Evolutionary conservation across 2,329 filamentous ascomycete species (phyloP), one percentile per base, ranked within the genome.

Genomic region (Neofusicoccum cordaticola): DNA sequence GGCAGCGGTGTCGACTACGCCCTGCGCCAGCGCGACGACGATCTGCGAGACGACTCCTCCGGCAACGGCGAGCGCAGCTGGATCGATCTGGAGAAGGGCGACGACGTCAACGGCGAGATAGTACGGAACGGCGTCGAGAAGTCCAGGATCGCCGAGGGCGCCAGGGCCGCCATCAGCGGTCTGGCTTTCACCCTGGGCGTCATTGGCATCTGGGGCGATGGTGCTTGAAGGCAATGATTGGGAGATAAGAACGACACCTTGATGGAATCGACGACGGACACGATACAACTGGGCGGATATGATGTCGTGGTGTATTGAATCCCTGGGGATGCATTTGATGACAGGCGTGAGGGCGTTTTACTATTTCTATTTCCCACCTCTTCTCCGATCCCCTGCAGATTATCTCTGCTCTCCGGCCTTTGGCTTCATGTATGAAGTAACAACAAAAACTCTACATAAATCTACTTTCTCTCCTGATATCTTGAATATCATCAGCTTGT

Each of bases 201-300:
- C 15, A 74, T 83, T 41, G 81, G 81, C 0, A 72, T 83, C 45
- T 83, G 81, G 81, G 81, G 81, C 1, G 81, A 83, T 70, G 80
- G 75, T 13, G 72, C 73, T 47, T 74, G 68, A 65, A 52, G 1
- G 17, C 9, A 15, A 31, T 3, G 31, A 22, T 15, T 15, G 17
- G 7, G 22, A 15, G 9, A 31, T 31, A 15, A 2, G 39, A 22
- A 45, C 15, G 42, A 44, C 13, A 45, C 34, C 37, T 27, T 39
- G n/a, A 47, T n/a, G 56, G 42, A 44, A 19, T 58, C 31, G 19
- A 60, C 31, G 56, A 60, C 5, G 11, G 27, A 37, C n/a, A 47
- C 31, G 56, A 47, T 15, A 60, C 9, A 7, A 17, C 8, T 22
- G 11, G 15, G 27, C 13, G 7, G 31, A 35, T 19, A 12, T 12